Percentiles rank a stretch among this genome's conserved stretches.
These are phyloP conservation scores for Penicillium hesseltinei DNA, from an alignment of 2,329 filamentous ascomycete genomes.

Conservation along the genomic window DNA sequence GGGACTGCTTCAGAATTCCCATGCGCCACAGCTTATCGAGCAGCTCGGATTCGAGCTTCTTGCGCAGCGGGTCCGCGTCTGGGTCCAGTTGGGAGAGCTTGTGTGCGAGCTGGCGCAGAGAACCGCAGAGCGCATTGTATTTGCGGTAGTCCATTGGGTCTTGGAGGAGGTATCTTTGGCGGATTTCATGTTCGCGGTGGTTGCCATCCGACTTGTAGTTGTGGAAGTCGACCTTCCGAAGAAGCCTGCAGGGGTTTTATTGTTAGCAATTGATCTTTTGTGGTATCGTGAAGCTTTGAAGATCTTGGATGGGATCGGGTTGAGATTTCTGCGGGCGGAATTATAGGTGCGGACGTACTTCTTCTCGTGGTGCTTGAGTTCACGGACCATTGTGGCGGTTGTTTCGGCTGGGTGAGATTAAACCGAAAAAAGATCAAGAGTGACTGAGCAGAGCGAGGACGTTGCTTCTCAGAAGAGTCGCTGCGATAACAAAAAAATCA, in stretches of 20 bases:
- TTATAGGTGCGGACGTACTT: conserved; percentile 51
- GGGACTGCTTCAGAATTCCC: conserved; percentile 73
- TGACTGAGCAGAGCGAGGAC: neutral
- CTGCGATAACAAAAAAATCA: conserved; percentile 27
- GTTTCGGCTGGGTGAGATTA: neutral
- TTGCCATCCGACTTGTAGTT: conserved; percentile 85
- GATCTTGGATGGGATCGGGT: neutral
- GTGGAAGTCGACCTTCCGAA: conserved; percentile 89
- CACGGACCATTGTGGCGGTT: conserved; percentile 73
- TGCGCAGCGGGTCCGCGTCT: conserved; percentile 70
- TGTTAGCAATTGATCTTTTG: conserved; percentile 1
- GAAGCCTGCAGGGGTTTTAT: conserved; percentile 51
- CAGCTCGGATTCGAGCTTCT: conserved; percentile 81
- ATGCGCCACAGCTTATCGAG: conserved; percentile 92
- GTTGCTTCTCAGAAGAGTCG: conserved; percentile 11
- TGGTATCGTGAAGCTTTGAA: neutral
- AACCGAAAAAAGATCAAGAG: neutral
- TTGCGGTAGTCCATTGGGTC: conserved; percentile 81
- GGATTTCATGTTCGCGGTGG: conserved; percentile 78
- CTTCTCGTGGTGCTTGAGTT: conserved; percentile 95
- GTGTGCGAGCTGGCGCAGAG: conserved; percentile 86
- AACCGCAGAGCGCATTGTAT: conserved; percentile 68
- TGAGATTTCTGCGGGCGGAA: conserved; percentile 1
- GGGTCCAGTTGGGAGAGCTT: conserved; percentile 77
- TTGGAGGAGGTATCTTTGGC: conserved; percentile 85